phyloP scores from a whole-genome alignment of 176 grass and related monocot genomes.

The Raddia distichophylla region DNA sequence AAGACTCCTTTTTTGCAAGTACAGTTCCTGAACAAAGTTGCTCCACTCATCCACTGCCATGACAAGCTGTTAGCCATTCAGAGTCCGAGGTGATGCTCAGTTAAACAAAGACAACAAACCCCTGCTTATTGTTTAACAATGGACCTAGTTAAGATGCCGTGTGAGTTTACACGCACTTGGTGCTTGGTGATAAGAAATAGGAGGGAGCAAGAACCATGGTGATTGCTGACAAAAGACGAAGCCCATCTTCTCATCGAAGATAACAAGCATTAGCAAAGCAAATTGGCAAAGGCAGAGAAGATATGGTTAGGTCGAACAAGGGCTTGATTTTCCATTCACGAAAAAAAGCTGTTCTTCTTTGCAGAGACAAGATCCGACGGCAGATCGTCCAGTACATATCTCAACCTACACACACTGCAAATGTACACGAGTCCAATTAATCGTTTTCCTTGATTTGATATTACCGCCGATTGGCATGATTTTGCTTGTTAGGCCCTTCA shows the following conservation, averaged over 20 bases:
- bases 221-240: constrained; percentile 25
- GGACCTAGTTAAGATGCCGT: neutral
- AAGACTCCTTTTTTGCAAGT: too few relatives aligned
- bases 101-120: neutral
- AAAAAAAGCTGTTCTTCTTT: neutral
- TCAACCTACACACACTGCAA: neutral
- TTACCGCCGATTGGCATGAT: neutral
- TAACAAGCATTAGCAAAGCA: constrained; percentile 1
- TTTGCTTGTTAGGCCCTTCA: constrained; percentile 11
- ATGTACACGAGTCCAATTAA: neutral
- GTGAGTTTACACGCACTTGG: neutral
- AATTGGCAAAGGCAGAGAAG: neutral
- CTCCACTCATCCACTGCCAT: neutral
- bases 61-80: neutral
- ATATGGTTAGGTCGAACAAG: neutral
- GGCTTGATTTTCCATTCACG: neutral
- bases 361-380: neutral
- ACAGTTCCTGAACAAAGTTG: neutral
- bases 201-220: neutral
- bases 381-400: neutral
- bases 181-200: neutral
- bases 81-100: neutral
- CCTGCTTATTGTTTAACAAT: neutral
- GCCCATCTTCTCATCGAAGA: neutral
- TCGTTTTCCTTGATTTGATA: constrained; percentile 4